Base-by-base conservation (phyloP, 768 basidiomycete species). In the Hypsizygus marmoreus region DNA sequence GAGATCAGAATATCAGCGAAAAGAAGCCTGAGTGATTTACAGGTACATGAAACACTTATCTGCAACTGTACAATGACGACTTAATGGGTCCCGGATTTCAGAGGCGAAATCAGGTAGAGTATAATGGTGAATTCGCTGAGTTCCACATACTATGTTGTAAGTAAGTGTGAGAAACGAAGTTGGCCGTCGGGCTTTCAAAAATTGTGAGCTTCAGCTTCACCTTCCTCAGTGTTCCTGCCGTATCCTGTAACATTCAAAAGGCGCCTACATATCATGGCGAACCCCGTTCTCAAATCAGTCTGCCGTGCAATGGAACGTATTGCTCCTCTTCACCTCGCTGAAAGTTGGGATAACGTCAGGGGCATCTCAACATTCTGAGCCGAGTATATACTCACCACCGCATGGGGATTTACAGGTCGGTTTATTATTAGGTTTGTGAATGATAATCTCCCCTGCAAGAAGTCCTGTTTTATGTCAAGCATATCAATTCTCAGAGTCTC, bases 341-440 rank as follows among this genome's bases (percentile, higher is more conserved):
- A 88, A 54, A 81, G 77, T 50, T 97, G 95, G 93, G 95, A 97
- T 60, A 97, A 97, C 68, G 94, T 97, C 53, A 69, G 88, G 69
- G 32, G 22, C 26, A 43, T 41, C 22, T 41, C 28, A 10, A 40
- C 35, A 11, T 37, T 44, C 38, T 53, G 38, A 45, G 29, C 32
- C 11, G 20, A 53, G 33, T 19, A 28, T 28, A 16, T 24, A 51
- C 44, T 53, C 48, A 53, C 37, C 32, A 44, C n/a, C n/a, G n/a
- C n/a, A n/a, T n/a, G n/a, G n/a, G n/a, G n/a, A 47, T 14, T 26
- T 41, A 33, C 57, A 89, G 88, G 84, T 88, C 42, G 88, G 88
- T 44, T 66, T 90, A 25, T 67, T 91, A 47, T 69, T 91, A 62
- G 88, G 88, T 88, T 57, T 23, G 69, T 58, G 14, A 22, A 53